phyloP scores from a whole-genome alignment of 441 rosid genomes.

The Cnidoscolus chayamansa region DNA sequence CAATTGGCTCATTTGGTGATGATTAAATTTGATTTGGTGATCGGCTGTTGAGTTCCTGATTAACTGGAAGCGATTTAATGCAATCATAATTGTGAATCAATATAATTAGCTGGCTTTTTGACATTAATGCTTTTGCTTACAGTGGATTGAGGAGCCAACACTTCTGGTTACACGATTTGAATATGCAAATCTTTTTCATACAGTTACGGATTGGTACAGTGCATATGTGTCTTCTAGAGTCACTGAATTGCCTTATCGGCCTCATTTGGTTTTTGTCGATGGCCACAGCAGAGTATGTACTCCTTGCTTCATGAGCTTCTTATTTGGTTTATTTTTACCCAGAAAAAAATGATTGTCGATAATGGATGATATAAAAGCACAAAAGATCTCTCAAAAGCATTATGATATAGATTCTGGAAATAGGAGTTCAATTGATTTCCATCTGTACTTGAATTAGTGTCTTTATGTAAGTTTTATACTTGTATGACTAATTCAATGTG shows the following conservation, averaged over 20 bases:
- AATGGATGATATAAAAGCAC: background rate
- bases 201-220: constrained; percentile 91
- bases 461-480: no score
- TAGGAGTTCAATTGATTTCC: background rate
- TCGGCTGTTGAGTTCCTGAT: background rate
- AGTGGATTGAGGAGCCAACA: constrained; percentile 97
- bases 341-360: background rate
- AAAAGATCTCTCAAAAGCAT: background rate
- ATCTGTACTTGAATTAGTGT: no score
- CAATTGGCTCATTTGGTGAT: background rate
- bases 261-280: constrained; percentile 79
- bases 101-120: background rate
- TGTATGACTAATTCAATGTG: no score
- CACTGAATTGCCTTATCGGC: constrained; percentile 80
- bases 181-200: constrained; percentile 91
- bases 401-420: background rate
- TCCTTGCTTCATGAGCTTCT: constrained; percentile 7
- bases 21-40: background rate
- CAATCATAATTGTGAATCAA: background rate
- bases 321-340: background rate
- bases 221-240: constrained; percentile 84
- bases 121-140: constrained; percentile 28
- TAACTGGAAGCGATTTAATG: background rate
- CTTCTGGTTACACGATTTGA: constrained; percentile 69
- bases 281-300: constrained; percentile 70